phyloP scores from a whole-genome alignment of 305 asterid genomes.

The Striga hermonthica region DNA sequence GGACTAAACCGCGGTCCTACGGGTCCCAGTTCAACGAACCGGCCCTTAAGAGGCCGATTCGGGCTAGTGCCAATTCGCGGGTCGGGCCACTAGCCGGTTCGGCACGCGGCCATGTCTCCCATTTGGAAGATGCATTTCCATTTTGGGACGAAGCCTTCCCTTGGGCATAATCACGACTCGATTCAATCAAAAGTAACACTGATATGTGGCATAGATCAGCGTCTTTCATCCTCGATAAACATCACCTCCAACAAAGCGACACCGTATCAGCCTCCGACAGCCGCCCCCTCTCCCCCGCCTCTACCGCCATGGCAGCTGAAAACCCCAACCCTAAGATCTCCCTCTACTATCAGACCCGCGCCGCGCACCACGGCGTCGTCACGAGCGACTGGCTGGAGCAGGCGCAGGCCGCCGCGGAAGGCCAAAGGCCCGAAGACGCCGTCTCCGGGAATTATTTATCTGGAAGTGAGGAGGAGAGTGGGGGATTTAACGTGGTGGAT shows the following conservation, averaged over 20 bases:
- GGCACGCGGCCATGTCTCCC: no score
- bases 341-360: conserved; percentile 77
- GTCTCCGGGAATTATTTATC: conserved; percentile 33
- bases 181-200: no score
- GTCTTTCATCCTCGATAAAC: conserved; percentile 59
- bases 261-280: conserved; percentile 37
- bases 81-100: no score
- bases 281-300: conserved; percentile 41
- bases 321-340: conserved; percentile 57
- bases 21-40: no score
- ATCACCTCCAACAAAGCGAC: conserved; percentile 38
- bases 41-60: no score
- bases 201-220: conserved; percentile 66
- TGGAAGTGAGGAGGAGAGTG: conserved; percentile 41
- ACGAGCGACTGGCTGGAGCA: conserved; percentile 95
- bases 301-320: conserved; percentile 48
- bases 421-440: conserved; percentile 34
- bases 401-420: conserved; percentile 66
- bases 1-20: no score
- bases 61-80: no score
- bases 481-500: conserved; percentile 60
- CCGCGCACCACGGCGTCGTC: conserved; percentile 85
- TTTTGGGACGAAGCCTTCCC: no score
- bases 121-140: no score
- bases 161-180: no score